These are phyloP conservation scores for Tremella yokohamensis DNA, from an alignment of 768 basidiomycete genomes.

Conservation along the genomic window DNA sequence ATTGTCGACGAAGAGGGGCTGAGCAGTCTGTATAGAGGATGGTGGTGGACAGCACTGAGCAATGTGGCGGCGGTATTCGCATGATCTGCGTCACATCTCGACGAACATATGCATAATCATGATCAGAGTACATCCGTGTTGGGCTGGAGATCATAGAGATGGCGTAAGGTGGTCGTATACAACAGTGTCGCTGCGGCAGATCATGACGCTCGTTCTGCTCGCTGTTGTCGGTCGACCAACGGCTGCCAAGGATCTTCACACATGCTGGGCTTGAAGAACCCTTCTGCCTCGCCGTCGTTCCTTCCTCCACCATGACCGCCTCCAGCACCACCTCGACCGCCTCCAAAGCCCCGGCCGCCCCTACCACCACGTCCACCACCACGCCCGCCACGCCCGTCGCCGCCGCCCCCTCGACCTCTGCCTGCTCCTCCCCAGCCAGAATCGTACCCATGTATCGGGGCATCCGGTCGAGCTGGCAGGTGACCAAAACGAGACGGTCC, in stretches of 20 bases:
- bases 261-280: constrained; percentile 35
- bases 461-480: not conserved
- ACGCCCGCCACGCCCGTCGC: not conserved
- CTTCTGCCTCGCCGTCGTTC: constrained; percentile 9
- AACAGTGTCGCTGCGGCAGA: no score
- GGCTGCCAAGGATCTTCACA: constrained; percentile 38
- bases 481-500: not conserved
- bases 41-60: constrained; percentile 49
- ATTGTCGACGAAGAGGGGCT: constrained; percentile 48
- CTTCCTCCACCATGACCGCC: constrained; percentile 9
- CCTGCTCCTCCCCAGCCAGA: constrained; percentile 2
- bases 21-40: constrained; percentile 46
- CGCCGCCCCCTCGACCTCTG: not conserved
- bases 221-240: constrained; percentile 11
- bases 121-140: not conserved
- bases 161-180: no score
- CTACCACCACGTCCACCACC: constrained; percentile 4
- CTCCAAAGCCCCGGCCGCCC: constrained; percentile 7
- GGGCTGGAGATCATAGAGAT: no score
- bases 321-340: constrained; percentile 9
- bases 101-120: not conserved
- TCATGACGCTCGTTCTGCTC: not conserved
- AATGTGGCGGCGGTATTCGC: constrained; percentile 29
- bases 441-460: not conserved
- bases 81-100: not conserved